phyloP scores from a whole-genome alignment of 2,329 filamentous ascomycete species.

The Monilinia aucupariae region DNA sequence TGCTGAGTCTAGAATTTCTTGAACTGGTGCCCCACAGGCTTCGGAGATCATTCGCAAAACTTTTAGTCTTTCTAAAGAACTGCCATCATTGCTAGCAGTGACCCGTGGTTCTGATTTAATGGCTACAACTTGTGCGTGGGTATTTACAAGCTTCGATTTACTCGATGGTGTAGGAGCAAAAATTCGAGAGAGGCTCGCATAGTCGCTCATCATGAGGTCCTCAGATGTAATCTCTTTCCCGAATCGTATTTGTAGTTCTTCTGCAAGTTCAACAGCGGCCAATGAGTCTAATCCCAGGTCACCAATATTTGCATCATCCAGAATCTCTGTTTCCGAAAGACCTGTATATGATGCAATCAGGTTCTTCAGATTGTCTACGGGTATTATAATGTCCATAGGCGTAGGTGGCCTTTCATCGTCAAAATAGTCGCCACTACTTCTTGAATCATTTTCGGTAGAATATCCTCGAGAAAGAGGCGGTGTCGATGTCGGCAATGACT shows the following conservation, averaged over 20 bases:
- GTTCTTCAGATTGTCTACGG: background rate
- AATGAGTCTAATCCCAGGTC: constrained; percentile 39
- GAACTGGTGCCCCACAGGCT: background rate
- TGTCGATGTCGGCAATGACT: background rate
- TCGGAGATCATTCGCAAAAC: background rate
- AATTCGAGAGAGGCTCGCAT: background rate
- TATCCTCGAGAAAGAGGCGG: background rate
- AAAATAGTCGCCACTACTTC: constrained; percentile 1
- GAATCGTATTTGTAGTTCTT: constrained; percentile 30
- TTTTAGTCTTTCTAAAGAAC: background rate
- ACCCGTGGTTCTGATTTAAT: background rate
- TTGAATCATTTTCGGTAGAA: background rate
- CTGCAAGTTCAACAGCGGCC: constrained; percentile 35
- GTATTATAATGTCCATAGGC: background rate
- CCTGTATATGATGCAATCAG: constrained; percentile 8
- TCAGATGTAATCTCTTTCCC: constrained; percentile 24
- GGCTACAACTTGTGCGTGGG: background rate
- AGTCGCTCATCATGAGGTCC: background rate
- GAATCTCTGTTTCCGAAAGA: background rate
- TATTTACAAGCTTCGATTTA: background rate
- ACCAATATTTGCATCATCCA: constrained; percentile 29
- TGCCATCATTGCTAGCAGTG: background rate
- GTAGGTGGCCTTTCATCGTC: background rate
- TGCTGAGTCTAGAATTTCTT: background rate
- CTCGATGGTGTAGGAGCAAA: background rate